A percentile compares a stretch with the other conserved stretches of the same genome.
These are phyloP conservation scores for Aspergillus novoparasiticus DNA, from an alignment of 2,329 filamentous ascomycete species.

Conservation along the genomic window DNA sequence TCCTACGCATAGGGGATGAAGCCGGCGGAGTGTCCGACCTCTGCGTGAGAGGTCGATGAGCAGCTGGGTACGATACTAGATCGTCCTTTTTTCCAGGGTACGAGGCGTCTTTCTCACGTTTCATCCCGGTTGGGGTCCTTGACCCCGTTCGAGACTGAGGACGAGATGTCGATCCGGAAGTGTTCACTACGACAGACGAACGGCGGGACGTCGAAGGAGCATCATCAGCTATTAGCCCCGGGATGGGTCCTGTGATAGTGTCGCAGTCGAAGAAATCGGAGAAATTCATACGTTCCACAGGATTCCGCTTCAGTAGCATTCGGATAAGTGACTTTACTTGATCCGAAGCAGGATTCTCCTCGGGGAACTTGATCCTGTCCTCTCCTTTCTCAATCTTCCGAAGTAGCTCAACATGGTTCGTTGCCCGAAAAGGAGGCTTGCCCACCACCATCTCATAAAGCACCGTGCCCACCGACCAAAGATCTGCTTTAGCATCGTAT, in stretches of 20 bases:
- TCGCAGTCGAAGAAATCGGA: conserved; percentile 78
- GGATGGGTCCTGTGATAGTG: conserved; percentile 74
- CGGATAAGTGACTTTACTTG: conserved; percentile 82
- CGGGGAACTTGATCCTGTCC: conserved; percentile 81
- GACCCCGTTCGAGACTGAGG: conserved; percentile 22
- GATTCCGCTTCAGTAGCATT: conserved; percentile 78
- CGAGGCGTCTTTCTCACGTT: conserved; percentile 27
- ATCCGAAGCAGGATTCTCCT: conserved; percentile 69
- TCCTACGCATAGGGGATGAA: conserved; percentile 33
- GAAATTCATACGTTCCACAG: conserved; percentile 82
- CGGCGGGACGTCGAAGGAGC: conserved; percentile 42
- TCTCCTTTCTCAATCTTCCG: conserved; percentile 88
- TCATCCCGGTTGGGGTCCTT: conserved; percentile 18
- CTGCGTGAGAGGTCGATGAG: conserved; percentile 43
- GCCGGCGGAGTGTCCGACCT: conserved; percentile 32
- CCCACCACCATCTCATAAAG: conserved; percentile 94
- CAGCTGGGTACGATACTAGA: conserved; percentile 20
- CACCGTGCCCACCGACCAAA: conserved; percentile 97
- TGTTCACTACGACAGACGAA: conserved; percentile 21
- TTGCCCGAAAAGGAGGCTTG: conserved; percentile 84
- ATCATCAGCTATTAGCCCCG: conserved; percentile 79
- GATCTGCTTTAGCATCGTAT: conserved; percentile 93
- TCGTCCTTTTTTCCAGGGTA: conserved; percentile 26
- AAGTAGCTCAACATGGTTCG: conserved; percentile 91
- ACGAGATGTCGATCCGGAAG: conserved; percentile 15